Conservation (phyloP, 2,329 filamentous ascomycete genomes). For the Verticillium alfalfae region DNA sequence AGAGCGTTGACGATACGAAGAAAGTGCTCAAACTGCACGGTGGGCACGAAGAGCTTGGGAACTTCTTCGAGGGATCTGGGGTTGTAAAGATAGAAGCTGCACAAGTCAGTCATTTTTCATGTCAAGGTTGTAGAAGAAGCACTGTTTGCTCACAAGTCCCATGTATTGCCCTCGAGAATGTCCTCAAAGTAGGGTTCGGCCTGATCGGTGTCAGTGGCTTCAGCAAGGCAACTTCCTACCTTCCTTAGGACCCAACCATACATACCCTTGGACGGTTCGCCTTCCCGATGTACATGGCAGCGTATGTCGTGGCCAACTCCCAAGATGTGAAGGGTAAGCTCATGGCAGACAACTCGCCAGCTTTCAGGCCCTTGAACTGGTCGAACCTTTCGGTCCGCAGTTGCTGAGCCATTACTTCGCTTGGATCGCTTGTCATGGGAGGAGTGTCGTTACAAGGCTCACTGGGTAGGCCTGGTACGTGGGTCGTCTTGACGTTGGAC, state of each 20-base stretch:
- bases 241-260: not conserved
- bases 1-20: conserved; percentile 60
- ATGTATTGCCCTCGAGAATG: conserved; percentile 55
- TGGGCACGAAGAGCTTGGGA: conserved; percentile 63
- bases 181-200: conserved; percentile 45
- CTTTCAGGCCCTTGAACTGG: conserved; percentile 4
- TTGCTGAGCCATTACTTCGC: not conserved
- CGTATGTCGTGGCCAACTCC: conserved; percentile 51
- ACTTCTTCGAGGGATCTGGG: conserved; percentile 37
- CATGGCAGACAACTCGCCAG: conserved; percentile 14
- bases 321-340: conserved; percentile 40
- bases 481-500: not conserved
- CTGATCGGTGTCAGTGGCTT: not conserved
- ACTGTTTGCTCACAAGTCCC: conserved; percentile 65
- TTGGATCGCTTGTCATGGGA: not conserved
- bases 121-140: not conserved
- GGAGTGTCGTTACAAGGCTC: not conserved
- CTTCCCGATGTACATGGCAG: conserved; percentile 52
- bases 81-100: conserved; percentile 59
- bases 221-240: not conserved
- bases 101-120: conserved; percentile 6
- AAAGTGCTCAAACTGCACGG: conserved; percentile 58
- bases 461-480: not conserved
- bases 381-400: conserved; percentile 2
- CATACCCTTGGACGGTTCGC: conserved; percentile 43